phyloP scores from a whole-genome alignment of 768 basidiomycete species.

The Plicaturopsis crispa region DNA sequence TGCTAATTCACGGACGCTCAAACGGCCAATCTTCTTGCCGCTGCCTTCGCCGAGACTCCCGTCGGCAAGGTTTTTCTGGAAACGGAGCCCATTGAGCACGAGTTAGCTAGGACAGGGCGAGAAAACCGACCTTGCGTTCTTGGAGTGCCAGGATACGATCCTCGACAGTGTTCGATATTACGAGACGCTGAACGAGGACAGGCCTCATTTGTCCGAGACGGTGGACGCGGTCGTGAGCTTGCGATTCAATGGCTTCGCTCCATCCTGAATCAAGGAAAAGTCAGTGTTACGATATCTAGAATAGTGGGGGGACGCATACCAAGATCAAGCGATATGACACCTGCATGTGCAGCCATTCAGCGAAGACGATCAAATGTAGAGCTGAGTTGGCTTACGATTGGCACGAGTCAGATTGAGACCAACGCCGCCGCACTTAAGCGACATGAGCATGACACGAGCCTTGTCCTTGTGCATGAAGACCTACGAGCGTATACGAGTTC shows the following conservation, averaged over 20 bases:
- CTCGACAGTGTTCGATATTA: slow-evolving; percentile 56
- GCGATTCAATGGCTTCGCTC: slow-evolving; percentile 55
- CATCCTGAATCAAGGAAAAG: too few relatives aligned
- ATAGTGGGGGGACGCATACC: too few relatives aligned
- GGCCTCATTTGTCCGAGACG: slow-evolving; percentile 46
- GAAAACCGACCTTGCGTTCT: slow-evolving; percentile 42
- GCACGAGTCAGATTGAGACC: slow-evolving; percentile 53
- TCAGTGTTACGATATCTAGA: too few relatives aligned
- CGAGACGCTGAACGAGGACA: slow-evolving; percentile 48
- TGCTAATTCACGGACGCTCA: too few relatives aligned
- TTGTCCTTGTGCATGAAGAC: slow-evolving; percentile 61
- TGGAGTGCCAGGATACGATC: slow-evolving; percentile 64
- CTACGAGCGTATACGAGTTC: too few relatives aligned
- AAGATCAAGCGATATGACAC: slow-evolving; percentile 55
- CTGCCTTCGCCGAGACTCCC: slow-evolving; percentile 55
- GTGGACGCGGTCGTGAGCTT: slow-evolving; percentile 19
- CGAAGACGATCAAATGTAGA: neutral
- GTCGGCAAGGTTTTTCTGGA: slow-evolving; percentile 45
- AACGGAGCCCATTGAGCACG: too few relatives aligned
- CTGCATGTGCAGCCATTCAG: slow-evolving; percentile 9
- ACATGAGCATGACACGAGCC: slow-evolving; percentile 54
- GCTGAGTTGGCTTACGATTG: slow-evolving; percentile 28
- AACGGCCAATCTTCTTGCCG: slow-evolving; percentile 51
- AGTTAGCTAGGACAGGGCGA: neutral
- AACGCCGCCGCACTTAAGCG: slow-evolving; percentile 54